phyloP scores from a whole-genome alignment of 208 protist species.

The Wallacemonas sp. region DNA sequence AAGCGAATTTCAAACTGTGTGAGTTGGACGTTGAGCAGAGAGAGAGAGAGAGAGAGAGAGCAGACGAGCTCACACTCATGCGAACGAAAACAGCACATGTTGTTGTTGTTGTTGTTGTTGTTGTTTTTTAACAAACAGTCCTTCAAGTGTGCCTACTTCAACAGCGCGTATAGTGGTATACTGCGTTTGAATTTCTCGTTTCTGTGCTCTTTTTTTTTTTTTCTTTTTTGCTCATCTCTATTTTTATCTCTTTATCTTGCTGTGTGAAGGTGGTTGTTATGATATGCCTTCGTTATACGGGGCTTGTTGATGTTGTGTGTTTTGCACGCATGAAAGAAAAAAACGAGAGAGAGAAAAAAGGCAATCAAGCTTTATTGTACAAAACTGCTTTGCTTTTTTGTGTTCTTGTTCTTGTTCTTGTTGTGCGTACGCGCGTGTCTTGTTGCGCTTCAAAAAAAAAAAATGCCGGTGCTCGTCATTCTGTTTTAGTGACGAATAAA shows the following conservation, averaged over 20 bases:
- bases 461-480: not conserved
- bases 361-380: no score
- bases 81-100: no score
- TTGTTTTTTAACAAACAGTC: not conserved
- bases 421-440: not conserved
- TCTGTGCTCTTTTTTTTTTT: not conserved
- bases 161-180: no score
- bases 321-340: slow-evolving; percentile 16
- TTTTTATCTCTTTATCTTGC: slow-evolving; percentile 2
- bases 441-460: not conserved
- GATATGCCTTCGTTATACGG: no score
- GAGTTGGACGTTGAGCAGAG: no score
- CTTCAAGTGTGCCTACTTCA: no score
- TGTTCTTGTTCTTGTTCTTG: slow-evolving; percentile 3
- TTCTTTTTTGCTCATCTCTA: slow-evolving; percentile 9
- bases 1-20: no score
- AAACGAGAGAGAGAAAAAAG: not conserved
- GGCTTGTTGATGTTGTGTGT: slow-evolving; percentile 15
- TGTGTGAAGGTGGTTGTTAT: slow-evolving; percentile 10
- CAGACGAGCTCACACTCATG: no score
- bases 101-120: slow-evolving; percentile 10
- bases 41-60: no score
- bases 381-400: not conserved
- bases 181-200: not conserved
- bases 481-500: no score